Evolutionary conservation across 257 asterid genomes (phyloP), one percentile per base, ranked within the genome.

Genomic region (Solanum arcanum): DNA sequence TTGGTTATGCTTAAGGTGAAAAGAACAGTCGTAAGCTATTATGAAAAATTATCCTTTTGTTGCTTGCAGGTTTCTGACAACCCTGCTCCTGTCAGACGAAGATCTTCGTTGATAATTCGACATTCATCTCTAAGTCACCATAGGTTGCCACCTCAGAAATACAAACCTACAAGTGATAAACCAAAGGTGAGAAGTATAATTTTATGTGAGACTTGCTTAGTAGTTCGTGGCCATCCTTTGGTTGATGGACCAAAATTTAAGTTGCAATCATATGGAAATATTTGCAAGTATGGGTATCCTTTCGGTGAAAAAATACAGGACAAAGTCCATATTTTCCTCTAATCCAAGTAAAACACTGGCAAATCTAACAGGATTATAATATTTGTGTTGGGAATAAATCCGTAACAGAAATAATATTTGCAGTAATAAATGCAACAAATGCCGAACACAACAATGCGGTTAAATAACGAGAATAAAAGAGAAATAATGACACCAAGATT

Each of bases 171-270:
- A 80, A 83, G 23, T 73, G 86, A 89, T 83, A 83, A 46, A 31
- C 76, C 89, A 72, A 91, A 88, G 90, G 93, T 91, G 91, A 91
- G 90, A 84, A 80, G 62, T 31, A 25, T 56, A 29, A 31, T 41
- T 62, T 68, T 21, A 23, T 25, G 27, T 37, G 87, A 77, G 39
- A 87, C 27, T 21, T 14, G 49, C 23, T 14, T 46, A 47, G 31
- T 35, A 59, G 27, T 59, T 23, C 16, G 23, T 62, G 83, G 88
- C 10, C 46, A 39, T 35, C 35, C 69, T 35, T 83, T 46, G 46
- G 29, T 13, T 46, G 44, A 56, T 83, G 86, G 68, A 83, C 29
- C 46, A 35, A 72, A 33, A 72, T 13, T 33, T 33, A 27, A 68
- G 75, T 18, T 52, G 62, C 62, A 52, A 41, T n/a, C 83, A 41